A percentile compares a stretch with the other conserved stretches of the same genome.
phyloP scores from a whole-genome alignment of 345 rosid species.

The Salix arbutifolia region DNA sequence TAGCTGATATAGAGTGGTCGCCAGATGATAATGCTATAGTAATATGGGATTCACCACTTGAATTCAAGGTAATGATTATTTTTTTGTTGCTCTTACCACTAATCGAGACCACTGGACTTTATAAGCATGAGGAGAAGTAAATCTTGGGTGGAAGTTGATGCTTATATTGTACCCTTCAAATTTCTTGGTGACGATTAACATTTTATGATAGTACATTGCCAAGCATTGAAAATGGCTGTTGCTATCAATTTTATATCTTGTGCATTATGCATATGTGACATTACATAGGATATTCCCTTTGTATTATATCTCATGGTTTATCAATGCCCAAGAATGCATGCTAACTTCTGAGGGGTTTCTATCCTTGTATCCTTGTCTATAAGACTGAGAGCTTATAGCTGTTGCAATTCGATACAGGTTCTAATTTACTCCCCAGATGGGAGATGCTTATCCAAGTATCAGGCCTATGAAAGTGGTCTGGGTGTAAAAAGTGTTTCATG shows the following conservation, averaged over 20 bases:
- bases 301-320: neutral
- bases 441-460: constrained; percentile 85
- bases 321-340: neutral
- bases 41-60: constrained; percentile 86
- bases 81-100: neutral
- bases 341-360: neutral
- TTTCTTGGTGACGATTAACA: neutral
- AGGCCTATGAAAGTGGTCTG: constrained; percentile 94
- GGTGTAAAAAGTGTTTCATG: constrained; percentile 91
- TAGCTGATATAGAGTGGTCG: constrained; percentile 95
- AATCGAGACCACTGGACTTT: neutral
- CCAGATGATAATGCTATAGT: constrained; percentile 88
- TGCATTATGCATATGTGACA: neutral
- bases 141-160: neutral
- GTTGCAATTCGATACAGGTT: constrained; percentile 49
- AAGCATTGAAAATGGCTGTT: neutral
- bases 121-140: neutral
- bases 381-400: constrained; percentile 5
- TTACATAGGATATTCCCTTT: neutral
- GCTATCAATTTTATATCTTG: neutral
- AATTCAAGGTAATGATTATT: constrained; percentile 58
- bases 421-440: constrained; percentile 94
- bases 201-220: neutral
- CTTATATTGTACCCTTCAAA: neutral
- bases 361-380: neutral